These are phyloP conservation scores for Talaromyces rugulosus DNA, from an alignment of 2,329 filamentous ascomycete species.

Conservation along the genomic window DNA sequence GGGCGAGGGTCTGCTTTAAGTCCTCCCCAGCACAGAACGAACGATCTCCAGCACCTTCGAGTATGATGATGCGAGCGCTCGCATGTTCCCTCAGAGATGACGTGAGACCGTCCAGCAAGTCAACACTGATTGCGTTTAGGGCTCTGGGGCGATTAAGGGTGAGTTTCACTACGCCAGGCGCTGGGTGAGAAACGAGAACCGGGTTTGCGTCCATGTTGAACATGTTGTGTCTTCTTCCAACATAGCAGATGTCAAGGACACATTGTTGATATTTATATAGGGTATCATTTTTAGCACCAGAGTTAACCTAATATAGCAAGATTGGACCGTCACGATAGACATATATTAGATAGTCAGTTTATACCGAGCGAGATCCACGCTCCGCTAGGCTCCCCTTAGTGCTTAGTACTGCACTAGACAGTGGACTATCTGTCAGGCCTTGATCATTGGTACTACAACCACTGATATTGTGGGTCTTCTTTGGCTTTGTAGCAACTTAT, in stretches of 20 bases:
- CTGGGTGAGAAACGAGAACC: slow-evolving; percentile 1
- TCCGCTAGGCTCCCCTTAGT: not conserved
- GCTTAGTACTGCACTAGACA: not conserved
- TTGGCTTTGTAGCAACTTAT: slow-evolving; percentile 1
- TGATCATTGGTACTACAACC: not conserved
- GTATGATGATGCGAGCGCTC: not conserved
- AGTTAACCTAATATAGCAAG: not conserved
- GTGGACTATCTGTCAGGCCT: too few species aligned
- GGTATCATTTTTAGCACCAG: not conserved
- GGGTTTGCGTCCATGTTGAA: not conserved
- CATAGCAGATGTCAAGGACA: not conserved
- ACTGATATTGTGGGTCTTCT: not conserved
- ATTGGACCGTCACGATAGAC: not conserved
- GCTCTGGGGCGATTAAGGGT: slow-evolving; percentile 1
- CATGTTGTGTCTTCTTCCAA: not conserved
- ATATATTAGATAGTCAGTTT: slow-evolving; percentile 1
- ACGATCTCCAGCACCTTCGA: not conserved
- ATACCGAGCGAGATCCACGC: not conserved
- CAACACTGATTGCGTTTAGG: slow-evolving; percentile 3
- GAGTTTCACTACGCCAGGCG: not conserved
- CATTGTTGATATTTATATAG: not conserved
- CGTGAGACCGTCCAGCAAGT: slow-evolving; percentile 1
- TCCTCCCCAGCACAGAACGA: slow-evolving; percentile 2
- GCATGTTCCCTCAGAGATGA: not conserved
- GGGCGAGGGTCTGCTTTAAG: not conserved